Evolutionary conservation across 106 monocot genomes (phyloP).

Genomic region (Agapanthus africanus): DNA sequence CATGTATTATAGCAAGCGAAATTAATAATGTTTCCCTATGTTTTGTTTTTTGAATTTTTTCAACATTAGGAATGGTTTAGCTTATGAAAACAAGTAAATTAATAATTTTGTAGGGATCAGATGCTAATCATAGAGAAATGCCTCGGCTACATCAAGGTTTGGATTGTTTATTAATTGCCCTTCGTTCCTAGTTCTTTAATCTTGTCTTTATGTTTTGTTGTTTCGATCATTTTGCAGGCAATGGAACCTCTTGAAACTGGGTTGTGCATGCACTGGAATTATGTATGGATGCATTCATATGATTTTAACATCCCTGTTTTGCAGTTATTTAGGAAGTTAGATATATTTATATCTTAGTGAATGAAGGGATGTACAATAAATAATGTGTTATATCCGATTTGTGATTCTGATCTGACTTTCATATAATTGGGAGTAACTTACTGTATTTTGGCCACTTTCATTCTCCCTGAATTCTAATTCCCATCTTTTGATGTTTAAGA

Average conservation of each 20-base stretch:
- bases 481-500: background rate
- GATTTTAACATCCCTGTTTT: background rate
- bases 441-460: background rate
- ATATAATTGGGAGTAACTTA: background rate
- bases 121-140: too few relatives aligned
- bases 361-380: background rate
- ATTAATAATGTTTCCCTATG: too few relatives aligned
- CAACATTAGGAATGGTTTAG: too few relatives aligned
- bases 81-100: too few relatives aligned
- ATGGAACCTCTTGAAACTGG: background rate
- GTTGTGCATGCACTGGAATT: background rate
- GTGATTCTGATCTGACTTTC: background rate
- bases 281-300: background rate
- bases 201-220: background rate
- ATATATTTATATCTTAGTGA: background rate
- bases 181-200: background rate
- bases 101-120: too few relatives aligned
- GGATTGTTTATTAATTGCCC: background rate
- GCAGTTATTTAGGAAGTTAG: background rate
- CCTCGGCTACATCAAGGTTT: too few relatives aligned
- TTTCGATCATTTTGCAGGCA: background rate
- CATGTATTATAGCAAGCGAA: too few relatives aligned
- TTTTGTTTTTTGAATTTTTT: too few relatives aligned
- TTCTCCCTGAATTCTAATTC: background rate
- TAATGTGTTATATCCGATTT: background rate